These are phyloP conservation scores for Marasmius fiardii DNA, from an alignment of 1,284 basidiomycete species.

Conservation along the genomic window DNA sequence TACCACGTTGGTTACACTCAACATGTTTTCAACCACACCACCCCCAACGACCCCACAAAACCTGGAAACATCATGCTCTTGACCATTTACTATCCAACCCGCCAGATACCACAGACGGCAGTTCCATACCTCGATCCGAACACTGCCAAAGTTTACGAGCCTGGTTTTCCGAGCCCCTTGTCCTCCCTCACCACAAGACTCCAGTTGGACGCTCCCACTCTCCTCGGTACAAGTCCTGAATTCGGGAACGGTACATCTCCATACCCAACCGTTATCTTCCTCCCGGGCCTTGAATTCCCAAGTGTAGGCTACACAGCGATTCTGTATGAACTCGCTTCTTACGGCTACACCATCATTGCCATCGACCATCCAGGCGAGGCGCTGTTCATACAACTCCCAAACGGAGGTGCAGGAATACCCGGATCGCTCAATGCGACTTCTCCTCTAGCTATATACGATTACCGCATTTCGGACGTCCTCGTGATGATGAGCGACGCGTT, in stretches of 20 bases:
- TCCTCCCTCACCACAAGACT: not conserved
- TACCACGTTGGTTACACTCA: not conserved
- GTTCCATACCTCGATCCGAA: not conserved
- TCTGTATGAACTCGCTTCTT: not conserved
- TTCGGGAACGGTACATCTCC: not conserved
- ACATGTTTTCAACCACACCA: not conserved
- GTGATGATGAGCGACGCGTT: not conserved
- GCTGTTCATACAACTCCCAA: not conserved
- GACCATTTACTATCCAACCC: not conserved
- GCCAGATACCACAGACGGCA: not conserved
- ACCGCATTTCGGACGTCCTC: not conserved
- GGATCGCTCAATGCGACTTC: not conserved
- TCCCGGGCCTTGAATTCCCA: not conserved
- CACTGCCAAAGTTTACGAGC: not conserved
- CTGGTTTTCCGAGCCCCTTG: not conserved
- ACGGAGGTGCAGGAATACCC: not conserved
- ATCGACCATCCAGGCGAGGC: not conserved
- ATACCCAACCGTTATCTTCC: not conserved
- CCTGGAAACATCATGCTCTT: not conserved
- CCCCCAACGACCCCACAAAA: not conserved
- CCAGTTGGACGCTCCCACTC: not conserved
- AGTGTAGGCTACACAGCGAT: not conserved
- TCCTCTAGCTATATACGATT: not conserved
- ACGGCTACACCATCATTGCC: not conserved
- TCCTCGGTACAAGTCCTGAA: not conserved